phyloP scores from a whole-genome alignment of 768 basidiomycete species.

The Cantharellus cinnabarinus region DNA sequence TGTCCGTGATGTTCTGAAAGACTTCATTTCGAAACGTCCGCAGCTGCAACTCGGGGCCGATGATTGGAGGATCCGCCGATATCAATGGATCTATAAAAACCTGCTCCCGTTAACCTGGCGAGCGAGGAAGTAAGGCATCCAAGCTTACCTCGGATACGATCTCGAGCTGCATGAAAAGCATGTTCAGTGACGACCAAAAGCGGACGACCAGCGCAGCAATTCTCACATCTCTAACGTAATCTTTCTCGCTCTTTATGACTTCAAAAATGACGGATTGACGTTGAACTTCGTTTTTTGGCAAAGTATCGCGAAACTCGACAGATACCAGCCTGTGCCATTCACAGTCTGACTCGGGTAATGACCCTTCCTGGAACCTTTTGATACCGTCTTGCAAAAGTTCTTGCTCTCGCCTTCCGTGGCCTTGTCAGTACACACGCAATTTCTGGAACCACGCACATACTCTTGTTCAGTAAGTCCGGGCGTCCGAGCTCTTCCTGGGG shows the following conservation, averaged over 20 bases:
- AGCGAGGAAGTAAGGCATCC: background rate
- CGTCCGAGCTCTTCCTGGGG: background rate
- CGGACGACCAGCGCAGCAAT: background rate
- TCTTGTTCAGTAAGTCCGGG: background rate
- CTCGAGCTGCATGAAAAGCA: background rate
- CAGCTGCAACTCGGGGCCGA: constrained; percentile 29
- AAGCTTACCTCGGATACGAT: background rate
- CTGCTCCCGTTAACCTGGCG: constrained; percentile 18
- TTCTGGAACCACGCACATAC: background rate
- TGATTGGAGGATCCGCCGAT: constrained; percentile 41
- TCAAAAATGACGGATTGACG: constrained; percentile 81
- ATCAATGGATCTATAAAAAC: constrained; percentile 53
- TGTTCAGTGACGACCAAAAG: background rate
- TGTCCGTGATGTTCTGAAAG: constrained; percentile 60
- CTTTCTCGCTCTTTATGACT: constrained; percentile 70
- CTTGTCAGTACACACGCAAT: background rate
- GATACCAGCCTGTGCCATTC: constrained; percentile 75
- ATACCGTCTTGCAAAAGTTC: background rate
- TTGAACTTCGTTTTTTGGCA: constrained; percentile 61
- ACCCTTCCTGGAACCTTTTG: constrained; percentile 12
- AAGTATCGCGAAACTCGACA: constrained; percentile 39
- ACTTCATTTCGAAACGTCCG: constrained; percentile 57
- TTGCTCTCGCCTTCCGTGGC: background rate
- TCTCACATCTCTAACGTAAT: constrained; percentile 59
- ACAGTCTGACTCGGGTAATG: constrained; percentile 44